Conservation (phyloP, 768 basidiomycete genomes). For the Boletales sp. region DNA sequence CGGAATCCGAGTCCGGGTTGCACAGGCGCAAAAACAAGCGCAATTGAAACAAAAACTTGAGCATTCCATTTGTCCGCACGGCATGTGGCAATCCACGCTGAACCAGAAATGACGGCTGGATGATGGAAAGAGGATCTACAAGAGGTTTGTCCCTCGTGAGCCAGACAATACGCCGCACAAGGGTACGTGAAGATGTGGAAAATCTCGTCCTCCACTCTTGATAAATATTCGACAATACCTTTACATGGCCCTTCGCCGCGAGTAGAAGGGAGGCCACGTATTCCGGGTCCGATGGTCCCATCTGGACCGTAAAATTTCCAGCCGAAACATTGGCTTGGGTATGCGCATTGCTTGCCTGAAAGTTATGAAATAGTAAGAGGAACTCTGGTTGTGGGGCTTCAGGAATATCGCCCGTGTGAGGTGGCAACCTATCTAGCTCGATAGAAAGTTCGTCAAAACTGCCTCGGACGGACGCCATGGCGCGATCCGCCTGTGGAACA, state of each 20-base stretch:
- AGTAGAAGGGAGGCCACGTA: slow-evolving; percentile 17
- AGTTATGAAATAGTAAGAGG: slow-evolving; percentile 12
- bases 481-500: neutral
- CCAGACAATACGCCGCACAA: slow-evolving; percentile 48
- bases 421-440: slow-evolving; percentile 8
- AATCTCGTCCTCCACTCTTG: slow-evolving; percentile 30
- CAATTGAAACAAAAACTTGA: slow-evolving; percentile 77
- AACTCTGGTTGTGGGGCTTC: slow-evolving; percentile 16
- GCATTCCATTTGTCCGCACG: slow-evolving; percentile 64
- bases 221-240: slow-evolving; percentile 15
- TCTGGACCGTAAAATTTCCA: slow-evolving; percentile 20
- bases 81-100: slow-evolving; percentile 67
- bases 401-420: neutral
- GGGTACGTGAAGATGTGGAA: slow-evolving; percentile 32
- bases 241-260: slow-evolving; percentile 8
- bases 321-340: slow-evolving; percentile 17
- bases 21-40: slow-evolving; percentile 50
- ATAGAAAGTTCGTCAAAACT: slow-evolving; percentile 17
- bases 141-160: slow-evolving; percentile 47
- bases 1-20: slow-evolving; percentile 26
- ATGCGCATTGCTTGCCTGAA: slow-evolving; percentile 16
- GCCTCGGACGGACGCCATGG: neutral
- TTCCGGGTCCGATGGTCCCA: slow-evolving; percentile 31
- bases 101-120: slow-evolving; percentile 80
- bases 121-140: slow-evolving; percentile 77